phyloP scores from a whole-genome alignment of 2,329 filamentous ascomycete species.

The Beauveria pseudobassiana region DNA sequence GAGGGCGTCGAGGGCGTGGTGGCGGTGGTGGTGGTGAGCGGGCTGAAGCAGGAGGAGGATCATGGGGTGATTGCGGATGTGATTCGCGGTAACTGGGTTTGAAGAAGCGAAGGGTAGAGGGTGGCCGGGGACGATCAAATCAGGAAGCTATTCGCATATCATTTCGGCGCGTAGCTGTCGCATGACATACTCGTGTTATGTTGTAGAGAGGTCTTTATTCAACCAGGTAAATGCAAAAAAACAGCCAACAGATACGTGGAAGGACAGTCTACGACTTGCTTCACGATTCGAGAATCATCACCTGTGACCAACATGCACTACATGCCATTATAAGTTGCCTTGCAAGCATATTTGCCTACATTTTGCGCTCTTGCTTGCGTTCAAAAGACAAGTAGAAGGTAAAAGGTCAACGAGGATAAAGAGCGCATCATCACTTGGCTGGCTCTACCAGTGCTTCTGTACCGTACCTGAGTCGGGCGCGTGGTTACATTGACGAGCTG shows the following conservation, averaged over 20 bases:
- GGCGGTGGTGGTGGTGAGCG: slow-evolving; percentile 67
- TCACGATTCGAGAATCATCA: background rate
- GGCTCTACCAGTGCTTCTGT: background rate
- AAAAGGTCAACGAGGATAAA: background rate
- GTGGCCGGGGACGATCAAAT: background rate
- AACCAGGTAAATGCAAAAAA: too few relatives aligned
- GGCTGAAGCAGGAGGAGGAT: slow-evolving; percentile 69
- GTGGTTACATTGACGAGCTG: background rate
- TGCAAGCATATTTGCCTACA: background rate
- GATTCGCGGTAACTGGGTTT: slow-evolving; percentile 42
- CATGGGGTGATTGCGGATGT: slow-evolving; percentile 69
- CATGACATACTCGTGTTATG: background rate
- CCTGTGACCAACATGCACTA: background rate
- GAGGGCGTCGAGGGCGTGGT: slow-evolving; percentile 68
- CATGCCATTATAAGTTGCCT: background rate
- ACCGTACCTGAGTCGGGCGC: background rate
- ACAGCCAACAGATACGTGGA: too few relatives aligned
- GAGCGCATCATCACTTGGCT: background rate
- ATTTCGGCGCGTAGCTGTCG: background rate
- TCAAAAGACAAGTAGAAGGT: background rate
- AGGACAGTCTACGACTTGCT: too few relatives aligned
- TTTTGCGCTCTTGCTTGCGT: background rate
- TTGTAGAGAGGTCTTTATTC: too few relatives aligned
- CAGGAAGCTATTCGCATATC: background rate
- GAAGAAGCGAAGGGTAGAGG: background rate